Evolutionary conservation across 1,139 yeast genomes (phyloP).

Genomic region (Hansenula anomala): DNA sequence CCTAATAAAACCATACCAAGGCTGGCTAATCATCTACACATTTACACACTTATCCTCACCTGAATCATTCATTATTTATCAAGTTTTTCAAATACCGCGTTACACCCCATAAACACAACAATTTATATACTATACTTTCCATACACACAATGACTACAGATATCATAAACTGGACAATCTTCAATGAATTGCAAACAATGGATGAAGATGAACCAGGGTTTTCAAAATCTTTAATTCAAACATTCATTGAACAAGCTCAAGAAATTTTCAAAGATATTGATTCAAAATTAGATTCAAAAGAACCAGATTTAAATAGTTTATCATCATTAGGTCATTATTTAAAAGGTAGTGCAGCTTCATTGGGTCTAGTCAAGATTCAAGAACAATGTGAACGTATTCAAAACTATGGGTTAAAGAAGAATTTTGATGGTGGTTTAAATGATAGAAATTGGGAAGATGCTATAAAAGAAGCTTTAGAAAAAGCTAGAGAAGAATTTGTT

Average conservation of each 20-base stretch:
- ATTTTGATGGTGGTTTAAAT: slow-evolving; percentile 28
- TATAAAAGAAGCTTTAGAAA: slow-evolving; percentile 47
- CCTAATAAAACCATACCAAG: too few species aligned
- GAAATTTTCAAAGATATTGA: slow-evolving; percentile 76
- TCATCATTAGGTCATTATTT: slow-evolving; percentile 85
- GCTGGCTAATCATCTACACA: too few species aligned
- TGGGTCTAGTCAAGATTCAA: slow-evolving; percentile 79
- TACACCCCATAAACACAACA: too few species aligned
- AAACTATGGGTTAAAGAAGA: slow-evolving; percentile 65
- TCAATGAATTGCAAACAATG: slow-evolving; percentile 87
- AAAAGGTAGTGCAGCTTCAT: slow-evolving; percentile 93
- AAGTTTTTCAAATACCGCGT: too few species aligned
- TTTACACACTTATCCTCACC: too few species aligned
- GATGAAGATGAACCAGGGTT: slow-evolving; percentile 86
- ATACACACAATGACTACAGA: slow-evolving; percentile 29
- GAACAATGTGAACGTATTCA: slow-evolving; percentile 91
- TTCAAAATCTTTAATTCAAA: slow-evolving; percentile 68
- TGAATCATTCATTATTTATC: too few species aligned
- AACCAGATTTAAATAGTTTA: slow-evolving; percentile 50
- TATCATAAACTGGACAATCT: slow-evolving; percentile 82
- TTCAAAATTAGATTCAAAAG: slow-evolving; percentile 34
- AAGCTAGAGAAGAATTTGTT: slow-evolving; percentile 53
- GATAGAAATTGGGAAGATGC: slow-evolving; percentile 21
- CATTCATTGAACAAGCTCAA: slow-evolving; percentile 85
- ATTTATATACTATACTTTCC: too few species aligned